These are phyloP conservation scores for Biscogniauxia marginata DNA, from an alignment of 2,329 filamentous ascomycete genomes.

Conservation along the genomic window DNA sequence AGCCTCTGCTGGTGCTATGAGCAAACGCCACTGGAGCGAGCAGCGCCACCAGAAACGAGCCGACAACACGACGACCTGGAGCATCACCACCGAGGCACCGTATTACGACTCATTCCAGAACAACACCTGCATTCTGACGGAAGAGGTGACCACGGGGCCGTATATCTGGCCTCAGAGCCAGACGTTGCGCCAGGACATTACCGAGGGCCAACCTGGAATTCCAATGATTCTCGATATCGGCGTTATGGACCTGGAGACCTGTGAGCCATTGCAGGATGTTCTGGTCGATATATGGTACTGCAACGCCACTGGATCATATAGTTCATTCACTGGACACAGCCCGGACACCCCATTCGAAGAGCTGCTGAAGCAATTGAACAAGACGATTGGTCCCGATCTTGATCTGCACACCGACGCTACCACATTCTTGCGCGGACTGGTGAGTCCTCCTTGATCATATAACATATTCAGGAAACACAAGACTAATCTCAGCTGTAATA, in stretches of 20 bases:
- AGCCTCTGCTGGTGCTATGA: constrained; percentile 19
- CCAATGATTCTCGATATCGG: constrained; percentile 34
- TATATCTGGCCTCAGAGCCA: constrained; percentile 25
- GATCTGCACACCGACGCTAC: constrained; percentile 31
- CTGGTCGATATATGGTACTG: constrained; percentile 36
- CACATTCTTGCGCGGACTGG: constrained; percentile 29
- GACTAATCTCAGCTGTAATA: not conserved
- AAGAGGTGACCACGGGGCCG: constrained; percentile 12
- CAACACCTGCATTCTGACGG: constrained; percentile 20
- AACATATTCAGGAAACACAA: not conserved
- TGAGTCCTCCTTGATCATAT: not conserved
- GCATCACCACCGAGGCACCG: constrained; percentile 20
- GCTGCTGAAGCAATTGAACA: constrained; percentile 30
- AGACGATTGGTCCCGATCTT: constrained; percentile 21
- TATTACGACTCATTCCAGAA: constrained; percentile 20
- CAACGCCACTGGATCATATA: constrained; percentile 33
- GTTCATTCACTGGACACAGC: constrained; percentile 28
- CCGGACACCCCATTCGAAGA: constrained; percentile 30
- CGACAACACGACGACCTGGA: constrained; percentile 17
- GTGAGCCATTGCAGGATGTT: constrained; percentile 29
- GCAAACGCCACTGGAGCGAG: constrained; percentile 19
- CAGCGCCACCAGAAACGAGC: constrained; percentile 20
- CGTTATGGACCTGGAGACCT: constrained; percentile 33
- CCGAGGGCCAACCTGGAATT: constrained; percentile 33
- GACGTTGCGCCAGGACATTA: constrained; percentile 33